Percentiles rank a stretch among this genome's conserved stretches.
phyloP scores from a whole-genome alignment of 2,329 filamentous ascomycete genomes.

The Cladosporium halotolerans region DNA sequence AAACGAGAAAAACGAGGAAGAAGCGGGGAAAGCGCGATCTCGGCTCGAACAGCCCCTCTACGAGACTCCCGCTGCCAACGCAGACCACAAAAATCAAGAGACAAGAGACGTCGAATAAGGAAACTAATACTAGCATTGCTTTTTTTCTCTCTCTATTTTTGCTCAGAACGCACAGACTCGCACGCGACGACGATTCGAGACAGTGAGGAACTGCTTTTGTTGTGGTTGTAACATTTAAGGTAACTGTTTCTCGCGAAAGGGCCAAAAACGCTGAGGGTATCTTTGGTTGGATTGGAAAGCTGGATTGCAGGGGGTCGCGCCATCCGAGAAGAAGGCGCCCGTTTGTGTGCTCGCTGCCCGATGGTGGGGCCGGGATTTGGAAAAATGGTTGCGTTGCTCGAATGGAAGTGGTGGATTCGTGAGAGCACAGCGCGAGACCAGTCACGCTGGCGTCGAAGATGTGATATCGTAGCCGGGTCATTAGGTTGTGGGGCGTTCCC shows the following conservation, averaged over 20 bases:
- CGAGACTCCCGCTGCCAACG: neutral
- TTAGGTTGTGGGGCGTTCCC: neutral
- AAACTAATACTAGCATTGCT: too few species aligned
- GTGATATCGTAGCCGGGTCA: slow-evolving; percentile 1
- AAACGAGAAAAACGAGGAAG: neutral
- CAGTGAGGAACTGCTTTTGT: too few species aligned
- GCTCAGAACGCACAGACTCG: too few species aligned
- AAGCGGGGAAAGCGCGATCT: too few species aligned
- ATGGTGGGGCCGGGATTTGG: neutral
- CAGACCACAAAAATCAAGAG: neutral
- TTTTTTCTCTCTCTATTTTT: too few species aligned
- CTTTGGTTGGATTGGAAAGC: neutral
- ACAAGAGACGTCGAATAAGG: too few species aligned
- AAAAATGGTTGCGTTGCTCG: neutral
- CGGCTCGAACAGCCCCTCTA: neutral
- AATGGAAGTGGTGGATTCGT: neutral
- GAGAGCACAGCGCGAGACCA: slow-evolving; percentile 3
- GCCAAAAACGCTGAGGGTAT: neutral
- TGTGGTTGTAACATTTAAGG: too few species aligned
- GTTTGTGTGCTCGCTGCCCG: neutral
- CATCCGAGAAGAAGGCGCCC: neutral
- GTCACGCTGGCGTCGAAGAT: slow-evolving; percentile 8
- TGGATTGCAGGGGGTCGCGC: neutral
- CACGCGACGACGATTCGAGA: too few species aligned
- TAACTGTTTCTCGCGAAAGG: neutral